Evolutionary conservation across 345 rosid species (phyloP).

Genomic region (Linum tenue): DNA sequence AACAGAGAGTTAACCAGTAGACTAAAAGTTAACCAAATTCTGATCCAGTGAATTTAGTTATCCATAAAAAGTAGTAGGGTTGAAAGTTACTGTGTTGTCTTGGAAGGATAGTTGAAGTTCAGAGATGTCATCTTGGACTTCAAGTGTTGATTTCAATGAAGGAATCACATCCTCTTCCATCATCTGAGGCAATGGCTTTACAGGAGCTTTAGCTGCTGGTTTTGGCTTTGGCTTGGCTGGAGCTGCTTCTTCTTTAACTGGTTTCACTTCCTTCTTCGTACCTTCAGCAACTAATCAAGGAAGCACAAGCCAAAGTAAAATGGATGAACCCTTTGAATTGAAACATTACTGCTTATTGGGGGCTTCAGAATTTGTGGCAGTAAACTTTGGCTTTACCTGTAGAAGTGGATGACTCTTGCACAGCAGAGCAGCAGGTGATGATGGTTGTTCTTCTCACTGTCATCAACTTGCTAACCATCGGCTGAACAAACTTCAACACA

Average conservation of each 20-base stretch:
- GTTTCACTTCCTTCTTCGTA: conserved; percentile 26
- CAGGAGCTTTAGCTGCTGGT: conserved; percentile 57
- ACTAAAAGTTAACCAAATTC: neutral
- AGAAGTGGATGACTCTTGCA: conserved; percentile 57
- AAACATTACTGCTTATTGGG: neutral
- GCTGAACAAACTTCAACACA: conserved; percentile 18
- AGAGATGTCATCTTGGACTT: conserved; percentile 57
- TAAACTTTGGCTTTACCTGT: conserved; percentile 26
- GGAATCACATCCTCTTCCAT: conserved; percentile 95
- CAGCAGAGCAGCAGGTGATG: conserved; percentile 38
- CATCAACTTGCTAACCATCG: conserved; percentile 27
- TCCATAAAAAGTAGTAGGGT: neutral
- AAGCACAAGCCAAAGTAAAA: neutral
- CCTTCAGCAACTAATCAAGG: neutral
- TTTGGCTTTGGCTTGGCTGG: conserved; percentile 40
- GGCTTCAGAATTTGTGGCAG: neutral
- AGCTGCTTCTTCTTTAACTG: conserved; percentile 26
- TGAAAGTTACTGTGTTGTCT: conserved; percentile 51
- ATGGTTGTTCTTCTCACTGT: conserved; percentile 25
- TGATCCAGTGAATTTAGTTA: neutral
- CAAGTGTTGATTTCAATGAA: conserved; percentile 47
- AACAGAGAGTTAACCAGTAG: neutral
- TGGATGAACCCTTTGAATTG: neutral
- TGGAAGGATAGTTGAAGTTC: conserved; percentile 55
- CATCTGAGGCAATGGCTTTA: conserved; percentile 56